A percentile compares a stretch with the other conserved stretches of the same genome.
These are phyloP conservation scores for Xylariales sp. DNA, from an alignment of 2,329 filamentous ascomycete species.

Conservation along the genomic window DNA sequence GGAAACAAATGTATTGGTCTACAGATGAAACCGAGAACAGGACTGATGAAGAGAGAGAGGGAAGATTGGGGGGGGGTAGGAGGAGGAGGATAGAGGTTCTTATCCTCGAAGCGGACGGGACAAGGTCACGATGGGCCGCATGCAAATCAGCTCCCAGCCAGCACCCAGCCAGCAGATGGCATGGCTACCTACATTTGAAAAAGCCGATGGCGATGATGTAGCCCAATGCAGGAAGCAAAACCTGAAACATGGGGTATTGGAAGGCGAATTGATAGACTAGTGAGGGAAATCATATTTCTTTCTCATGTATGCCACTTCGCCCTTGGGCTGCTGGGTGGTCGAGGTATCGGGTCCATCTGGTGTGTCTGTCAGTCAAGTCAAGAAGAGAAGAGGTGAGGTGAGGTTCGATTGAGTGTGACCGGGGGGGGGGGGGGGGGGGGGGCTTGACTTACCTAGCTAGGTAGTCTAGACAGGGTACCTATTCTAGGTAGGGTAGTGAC, in stretches of 20 bases:
- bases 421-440: constrained; percentile 4
- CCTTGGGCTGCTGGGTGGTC: constrained; percentile 27
- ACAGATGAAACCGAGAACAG: constrained; percentile 46
- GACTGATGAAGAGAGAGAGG: constrained; percentile 41
- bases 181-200: no score
- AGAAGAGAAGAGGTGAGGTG: constrained; percentile 13
- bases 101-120: constrained; percentile 48
- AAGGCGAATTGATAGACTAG: constrained; percentile 40
- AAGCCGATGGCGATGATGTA: constrained; percentile 36
- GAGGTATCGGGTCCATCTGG: constrained; percentile 5
- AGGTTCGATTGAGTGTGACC: constrained; percentile 13
- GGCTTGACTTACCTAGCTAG: constrained; percentile 14
- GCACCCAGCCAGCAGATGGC: no score
- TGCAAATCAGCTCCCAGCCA: no score
- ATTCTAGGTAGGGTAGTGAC: background rate
- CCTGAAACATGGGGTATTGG: constrained; percentile 50
- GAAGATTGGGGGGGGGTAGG: constrained; percentile 25
- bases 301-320: constrained; percentile 23
- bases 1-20: constrained; percentile 48
- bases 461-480: background rate
- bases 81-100: constrained; percentile 47
- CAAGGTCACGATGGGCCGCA: constrained; percentile 42
- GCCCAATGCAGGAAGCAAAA: constrained; percentile 42
- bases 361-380: background rate
- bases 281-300: constrained; percentile 38